Evolutionary conservation across 352 stramenopile genomes (phyloP), one percentile per base, ranked within the genome.

Genomic region (Blastocystis sp.): DNA sequence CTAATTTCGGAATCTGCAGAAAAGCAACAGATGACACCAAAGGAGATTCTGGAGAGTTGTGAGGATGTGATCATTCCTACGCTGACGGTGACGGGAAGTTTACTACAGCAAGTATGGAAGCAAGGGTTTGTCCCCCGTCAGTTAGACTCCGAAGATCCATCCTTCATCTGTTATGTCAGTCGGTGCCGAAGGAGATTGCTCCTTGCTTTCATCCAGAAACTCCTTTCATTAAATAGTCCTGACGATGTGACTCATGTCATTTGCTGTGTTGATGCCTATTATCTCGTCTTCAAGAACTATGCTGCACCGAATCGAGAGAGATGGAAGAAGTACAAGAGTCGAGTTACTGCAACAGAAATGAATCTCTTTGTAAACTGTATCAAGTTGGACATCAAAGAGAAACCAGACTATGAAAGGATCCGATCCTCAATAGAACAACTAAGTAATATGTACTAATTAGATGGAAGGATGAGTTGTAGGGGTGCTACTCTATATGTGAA

Each of bases 321-420:
- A 32, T 74, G 63, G 63, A 74, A 74, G 63, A 74, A 74, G 63
- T 74, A 74, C 63, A 74, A 74, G 32, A 7, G n/a, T 24, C 21
- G 32, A 14, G 32, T 74, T 37, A 74, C 63, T 24, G 63, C 5
- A 43, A 46, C 43, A 32, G 63, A 46, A 9, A 74, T 74, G 63
- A 24, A 46, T 43, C 16, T 74, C 29, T 27, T 32, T n/a, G 27
- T 74, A 1, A n/a, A 14, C 2, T 21, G 63, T 21, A 43, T 74
- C 11, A 24, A 46, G 27, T 3, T 74, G 27, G 21, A 27, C 1
- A 19, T 52, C 19, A 46, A 14, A 3, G 29, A 7, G 63, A 43
- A 43, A 6, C n/a, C 32, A 21, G 35, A 74, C 32, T 74, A 74
- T 49, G 63, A 74, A 32, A 37, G 51, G 32, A 24, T 46, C 19